These are phyloP conservation scores for Trichoderma orchidacearum DNA, from an alignment of 495 filamentous ascomycete genomes.

Conservation along the genomic window DNA sequence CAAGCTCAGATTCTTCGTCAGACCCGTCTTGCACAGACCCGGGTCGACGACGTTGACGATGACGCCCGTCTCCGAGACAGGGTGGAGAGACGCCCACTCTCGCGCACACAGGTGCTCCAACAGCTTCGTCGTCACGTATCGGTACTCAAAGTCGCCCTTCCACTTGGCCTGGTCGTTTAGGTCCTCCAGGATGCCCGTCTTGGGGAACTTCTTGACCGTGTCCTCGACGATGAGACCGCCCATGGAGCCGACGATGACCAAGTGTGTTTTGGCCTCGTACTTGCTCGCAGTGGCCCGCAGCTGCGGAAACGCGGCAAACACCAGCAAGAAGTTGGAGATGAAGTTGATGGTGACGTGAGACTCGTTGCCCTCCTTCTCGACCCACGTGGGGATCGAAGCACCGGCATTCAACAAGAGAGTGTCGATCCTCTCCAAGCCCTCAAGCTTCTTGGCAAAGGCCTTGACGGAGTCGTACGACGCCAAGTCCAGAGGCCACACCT, in stretches of 20 bases:
- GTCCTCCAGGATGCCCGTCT: background rate
- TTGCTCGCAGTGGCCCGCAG: conserved; percentile 16
- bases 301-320: conserved; percentile 23
- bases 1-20: conserved; percentile 12
- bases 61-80: conserved; percentile 15
- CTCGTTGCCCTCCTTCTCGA: conserved; percentile 2
- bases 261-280: background rate
- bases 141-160: background rate
- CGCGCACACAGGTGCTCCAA: conserved; percentile 22
- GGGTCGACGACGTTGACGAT: conserved; percentile 32
- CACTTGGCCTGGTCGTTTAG: background rate
- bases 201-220: background rate
- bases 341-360: conserved; percentile 27
- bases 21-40: conserved; percentile 24
- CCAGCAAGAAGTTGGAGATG: conserved; percentile 26
- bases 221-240: conserved; percentile 11
- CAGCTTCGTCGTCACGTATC: conserved; percentile 24
- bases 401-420: conserved; percentile 29
- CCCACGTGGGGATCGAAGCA: conserved; percentile 3
- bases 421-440: conserved; percentile 18
- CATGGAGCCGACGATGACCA: conserved; percentile 19
- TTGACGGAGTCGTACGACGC: conserved; percentile 18
- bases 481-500: conserved; percentile 35
- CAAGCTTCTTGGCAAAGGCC: conserved; percentile 21
- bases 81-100: conserved; percentile 13